These are phyloP conservation scores for Coemansia sp. DNA, from an alignment of 192 early-diverging fungal species.

Conservation along the genomic window DNA sequence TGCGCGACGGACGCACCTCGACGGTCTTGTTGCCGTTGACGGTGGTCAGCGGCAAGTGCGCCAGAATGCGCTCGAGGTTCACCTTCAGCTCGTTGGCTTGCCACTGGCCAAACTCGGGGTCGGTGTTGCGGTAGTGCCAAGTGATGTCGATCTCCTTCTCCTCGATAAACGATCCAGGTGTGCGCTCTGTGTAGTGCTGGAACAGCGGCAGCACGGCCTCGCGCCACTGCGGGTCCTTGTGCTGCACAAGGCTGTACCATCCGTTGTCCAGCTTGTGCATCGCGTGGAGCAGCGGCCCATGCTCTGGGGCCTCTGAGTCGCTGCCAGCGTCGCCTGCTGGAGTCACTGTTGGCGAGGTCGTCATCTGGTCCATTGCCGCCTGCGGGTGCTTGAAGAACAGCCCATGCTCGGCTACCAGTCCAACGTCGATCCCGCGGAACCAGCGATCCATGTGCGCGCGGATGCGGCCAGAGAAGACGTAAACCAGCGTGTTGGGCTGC, in stretches of 20 bases:
- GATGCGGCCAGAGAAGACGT: constrained; percentile 92
- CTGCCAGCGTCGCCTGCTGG: not conserved
- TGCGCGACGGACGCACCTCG: constrained; percentile 87
- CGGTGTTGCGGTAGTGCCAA: constrained; percentile 97
- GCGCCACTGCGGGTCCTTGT: constrained; percentile 88
- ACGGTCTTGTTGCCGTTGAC: constrained; percentile 96
- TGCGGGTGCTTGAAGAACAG: constrained; percentile 95
- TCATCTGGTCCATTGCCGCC: constrained; percentile 15
- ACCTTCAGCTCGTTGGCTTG: constrained; percentile 97
- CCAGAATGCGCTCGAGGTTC: constrained; percentile 93
- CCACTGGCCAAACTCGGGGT: constrained; percentile 94
- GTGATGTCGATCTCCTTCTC: constrained; percentile 98
- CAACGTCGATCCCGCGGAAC: constrained; percentile 85
- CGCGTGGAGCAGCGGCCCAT: not conserved
- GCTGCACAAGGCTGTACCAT: constrained; percentile 89
- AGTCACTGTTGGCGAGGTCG: constrained; percentile 3
- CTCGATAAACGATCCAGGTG: constrained; percentile 96
- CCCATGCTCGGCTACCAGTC: constrained; percentile 96
- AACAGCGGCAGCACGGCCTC: constrained; percentile 91
- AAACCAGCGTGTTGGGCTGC: constrained; percentile 88
- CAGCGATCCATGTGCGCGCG: constrained; percentile 86
- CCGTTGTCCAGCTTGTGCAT: constrained; percentile 14
- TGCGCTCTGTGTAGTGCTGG: constrained; percentile 96
- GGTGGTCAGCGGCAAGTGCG: constrained; percentile 90
- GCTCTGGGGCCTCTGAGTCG: not conserved